Base-by-base conservation (phyloP, 345 rosid genomes). In the Eucalyptus marginata region DNA sequence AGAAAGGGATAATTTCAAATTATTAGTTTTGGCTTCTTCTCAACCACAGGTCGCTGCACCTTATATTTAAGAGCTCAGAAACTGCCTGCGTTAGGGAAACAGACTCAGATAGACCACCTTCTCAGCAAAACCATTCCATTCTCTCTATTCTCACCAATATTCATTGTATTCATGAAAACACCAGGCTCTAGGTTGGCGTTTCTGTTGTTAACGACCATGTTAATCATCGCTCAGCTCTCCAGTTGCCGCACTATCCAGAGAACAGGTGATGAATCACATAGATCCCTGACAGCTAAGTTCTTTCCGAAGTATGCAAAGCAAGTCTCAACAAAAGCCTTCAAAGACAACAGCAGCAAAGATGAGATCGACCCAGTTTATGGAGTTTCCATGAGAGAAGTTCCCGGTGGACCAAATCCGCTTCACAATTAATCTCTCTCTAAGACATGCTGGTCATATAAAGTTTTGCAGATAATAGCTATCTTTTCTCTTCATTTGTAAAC, bases 361-460 rank as follows among this genome's bases (percentile, higher is more conserved):
- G 89, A 87, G 88, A 88, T 51, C 36, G 87, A 86, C 81, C 90
- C 93, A 24, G 59, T 90, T 88, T 90, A 89, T 90, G 92, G 89
- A 49, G 95, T 87, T 88, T 93, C 95, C 36, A 76, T 84, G 87
- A 91, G 96, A 91, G 51, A 81, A 85, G 93, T 93, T 87, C 95
- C 95, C 2, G 92, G 87, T 8, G 95, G 96, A 27, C 95, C 96
- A 36, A 94, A 94, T 91, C 96, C 95, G 4, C 95, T 94, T 88
- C 95, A 95, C 90, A 95, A 94, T 86, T 93, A 91, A 93, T 90
- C 59, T 88, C 25, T 49, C 52, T 83, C 51, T 50, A n/a, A 49
- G 33, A 43, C 58, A 13, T 58, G 58, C 87, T 86, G 47, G 59
- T 47, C 76, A 87, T 86, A 84, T 88, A 86, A 87, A 86, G 49